Base-by-base conservation (phyloP, 1,284 basidiomycete species). In the Rhodotorula sp. region DNA sequence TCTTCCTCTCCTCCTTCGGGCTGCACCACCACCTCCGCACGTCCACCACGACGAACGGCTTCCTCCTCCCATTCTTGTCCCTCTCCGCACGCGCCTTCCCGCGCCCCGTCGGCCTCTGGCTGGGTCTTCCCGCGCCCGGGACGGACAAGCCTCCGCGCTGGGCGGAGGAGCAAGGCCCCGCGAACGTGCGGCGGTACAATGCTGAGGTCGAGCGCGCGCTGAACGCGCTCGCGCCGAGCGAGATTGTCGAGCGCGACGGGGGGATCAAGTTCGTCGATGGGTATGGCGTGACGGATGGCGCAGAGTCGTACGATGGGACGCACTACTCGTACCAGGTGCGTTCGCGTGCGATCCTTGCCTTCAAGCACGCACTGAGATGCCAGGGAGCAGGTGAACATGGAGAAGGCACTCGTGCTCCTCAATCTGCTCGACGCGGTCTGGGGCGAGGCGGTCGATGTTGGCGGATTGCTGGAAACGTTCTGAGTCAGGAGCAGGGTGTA, bases 381-480 rank as follows among this genome's bases (percentile, higher is more conserved):
- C n/a, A n/a, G n/a, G n/a, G n/a, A n/a, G n/a, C n/a, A n/a, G n/a
- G n/a, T n/a, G n/a, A n/a, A n/a, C n/a, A 27, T 63, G 36, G 61
- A 63, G 19, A 36, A 51, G 0, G 61, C 61, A n/a, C 61, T 29
- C 21, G 21, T 63, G 19, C 54, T 63, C 51, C 51, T 63, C 36
- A 63, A 63, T 36, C n/a, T 54, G 25, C 61, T 63, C 17, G 61
- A 63, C n/a, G 37, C 37, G n/a, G 36, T 63, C 0, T 63, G 61
- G 61, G 61, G 51, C 36, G 61, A 63, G 29, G 22, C 54, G 4
- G 61, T 63, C n/a, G 50, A 54, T n/a, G n/a, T n/a, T n/a, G n/a
- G n/a, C n/a, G n/a, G n/a, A n/a, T n/a, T n/a, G n/a, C n/a, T n/a
- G n/a, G n/a, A n/a, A n/a, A n/a, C n/a, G n/a, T n/a, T n/a, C n/a